phyloP scores from a whole-genome alignment of 2,329 filamentous ascomycete genomes.

The Lachnellula arida region DNA sequence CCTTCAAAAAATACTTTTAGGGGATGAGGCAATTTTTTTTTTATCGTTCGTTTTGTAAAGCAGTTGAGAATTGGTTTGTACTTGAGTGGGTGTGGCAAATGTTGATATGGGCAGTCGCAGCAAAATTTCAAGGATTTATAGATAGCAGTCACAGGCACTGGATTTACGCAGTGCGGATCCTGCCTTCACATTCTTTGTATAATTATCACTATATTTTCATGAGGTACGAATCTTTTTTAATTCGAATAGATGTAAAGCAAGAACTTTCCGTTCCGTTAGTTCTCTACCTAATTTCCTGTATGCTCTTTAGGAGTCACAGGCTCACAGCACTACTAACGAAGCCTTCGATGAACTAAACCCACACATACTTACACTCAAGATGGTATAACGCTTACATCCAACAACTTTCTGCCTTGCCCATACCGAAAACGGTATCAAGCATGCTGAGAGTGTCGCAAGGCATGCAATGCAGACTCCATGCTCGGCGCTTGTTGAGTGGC shows the following conservation, averaged over 20 bases:
- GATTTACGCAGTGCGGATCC: background rate
- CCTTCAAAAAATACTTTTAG: background rate
- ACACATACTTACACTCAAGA: too few relatives aligned
- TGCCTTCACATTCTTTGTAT: background rate
- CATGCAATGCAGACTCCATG: background rate
- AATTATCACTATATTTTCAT: background rate
- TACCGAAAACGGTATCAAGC: background rate
- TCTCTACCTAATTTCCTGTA: too few relatives aligned
- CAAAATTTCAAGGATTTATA: background rate
- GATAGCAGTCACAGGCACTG: background rate
- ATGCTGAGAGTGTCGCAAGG: background rate
- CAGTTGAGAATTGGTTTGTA: background rate
- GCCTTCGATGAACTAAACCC: too few relatives aligned
- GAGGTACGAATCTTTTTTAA: too few relatives aligned
- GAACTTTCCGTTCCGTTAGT: too few relatives aligned
- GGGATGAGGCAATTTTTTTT: background rate
- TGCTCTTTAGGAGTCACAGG: too few relatives aligned
- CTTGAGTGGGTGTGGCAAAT: background rate
- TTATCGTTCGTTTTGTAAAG: background rate
- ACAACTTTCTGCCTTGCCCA: background rate
- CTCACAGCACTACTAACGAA: too few relatives aligned
- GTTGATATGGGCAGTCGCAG: background rate
- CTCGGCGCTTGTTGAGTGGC: background rate
- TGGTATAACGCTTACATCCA: too few relatives aligned
- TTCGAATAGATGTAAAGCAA: too few relatives aligned